Conservation (phyloP, 257 asterid genomes). For the Przewalskia tangutica region DNA sequence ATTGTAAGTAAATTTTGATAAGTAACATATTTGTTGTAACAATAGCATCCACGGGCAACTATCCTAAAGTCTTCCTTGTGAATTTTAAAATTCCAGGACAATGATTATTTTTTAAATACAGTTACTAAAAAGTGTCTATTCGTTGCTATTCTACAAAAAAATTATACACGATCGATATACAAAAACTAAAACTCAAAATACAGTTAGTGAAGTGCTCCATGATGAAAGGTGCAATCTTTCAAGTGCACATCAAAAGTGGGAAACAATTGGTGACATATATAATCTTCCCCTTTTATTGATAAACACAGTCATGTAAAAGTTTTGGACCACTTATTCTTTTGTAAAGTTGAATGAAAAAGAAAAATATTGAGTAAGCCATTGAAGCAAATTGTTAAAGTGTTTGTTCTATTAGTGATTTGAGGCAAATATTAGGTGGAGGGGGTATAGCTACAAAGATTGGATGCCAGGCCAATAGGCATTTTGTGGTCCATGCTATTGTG, state of each 20-base stretch:
- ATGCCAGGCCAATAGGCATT: conserved; percentile 1
- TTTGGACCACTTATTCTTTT: conserved; percentile 3
- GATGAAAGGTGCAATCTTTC: conserved; percentile 3
- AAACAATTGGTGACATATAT: neutral
- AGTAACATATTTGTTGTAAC: neutral
- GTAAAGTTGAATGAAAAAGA: conserved; percentile 1
- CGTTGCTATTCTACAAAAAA: no score
- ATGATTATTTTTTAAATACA: neutral
- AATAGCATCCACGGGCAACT: neutral
- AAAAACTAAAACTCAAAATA: neutral
- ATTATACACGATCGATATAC: no score
- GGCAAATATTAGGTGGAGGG: neutral
- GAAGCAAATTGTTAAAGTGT: conserved; percentile 5
- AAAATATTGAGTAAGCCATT: neutral
- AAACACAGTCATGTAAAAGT: neutral
- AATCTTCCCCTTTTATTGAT: conserved; percentile 1
- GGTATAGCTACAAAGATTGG: neutral
- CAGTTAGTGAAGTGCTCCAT: neutral
- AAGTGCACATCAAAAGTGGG: conserved; percentile 6
- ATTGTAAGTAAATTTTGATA: neutral
- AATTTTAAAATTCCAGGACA: neutral
- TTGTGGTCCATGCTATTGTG: conserved; percentile 3
- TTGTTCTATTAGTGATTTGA: conserved; percentile 8
- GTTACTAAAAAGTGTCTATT: no score
- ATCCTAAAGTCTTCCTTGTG: neutral